Conservation (phyloP, 192 early-diverging fungal genomes). For the Rhizophlyctis rosea region DNA sequence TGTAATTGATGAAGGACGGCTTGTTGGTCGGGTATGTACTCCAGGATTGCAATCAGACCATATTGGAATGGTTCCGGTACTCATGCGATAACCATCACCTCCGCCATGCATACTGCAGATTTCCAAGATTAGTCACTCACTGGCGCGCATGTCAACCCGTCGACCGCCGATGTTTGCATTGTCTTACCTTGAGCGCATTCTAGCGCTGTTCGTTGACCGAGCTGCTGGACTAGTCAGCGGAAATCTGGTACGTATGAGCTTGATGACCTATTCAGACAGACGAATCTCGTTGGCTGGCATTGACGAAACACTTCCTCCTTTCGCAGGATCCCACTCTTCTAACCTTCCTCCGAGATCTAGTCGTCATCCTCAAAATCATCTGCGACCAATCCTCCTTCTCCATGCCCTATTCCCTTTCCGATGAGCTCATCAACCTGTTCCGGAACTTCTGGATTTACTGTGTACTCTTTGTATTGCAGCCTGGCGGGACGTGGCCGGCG, state of each 20-base stretch:
- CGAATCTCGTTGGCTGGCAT: too few species aligned
- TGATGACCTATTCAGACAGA: too few species aligned
- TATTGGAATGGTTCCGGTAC: not conserved
- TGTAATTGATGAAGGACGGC: too few species aligned
- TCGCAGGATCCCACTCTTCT: constrained; percentile 8
- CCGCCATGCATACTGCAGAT: constrained; percentile 19
- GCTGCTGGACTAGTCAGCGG: constrained; percentile 8
- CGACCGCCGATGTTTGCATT: not conserved
- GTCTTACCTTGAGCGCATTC: constrained; percentile 26
- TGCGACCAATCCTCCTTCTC: constrained; percentile 30
- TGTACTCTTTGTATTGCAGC: constrained; percentile 72
- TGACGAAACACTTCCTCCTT: not conserved
- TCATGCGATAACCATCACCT: not conserved
- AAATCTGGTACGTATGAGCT: too few species aligned
- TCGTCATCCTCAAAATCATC: constrained; percentile 33
- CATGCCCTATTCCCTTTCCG: constrained; percentile 2
- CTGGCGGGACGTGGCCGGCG: constrained; percentile 67
- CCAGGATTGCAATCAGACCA: too few species aligned
- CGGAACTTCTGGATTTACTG: constrained; percentile 91
- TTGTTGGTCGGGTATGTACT: too few species aligned
- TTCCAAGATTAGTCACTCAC: constrained; percentile 17
- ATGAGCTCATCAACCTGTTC: constrained; percentile 67
- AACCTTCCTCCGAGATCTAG: constrained; percentile 33
- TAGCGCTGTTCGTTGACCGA: constrained; percentile 29
- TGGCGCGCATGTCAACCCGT: constrained; percentile 23